Evolutionary conservation across 2,329 filamentous ascomycete species (phyloP), one percentile per base, ranked within the genome.

Genomic region (Sporothrix curviconia): DNA sequence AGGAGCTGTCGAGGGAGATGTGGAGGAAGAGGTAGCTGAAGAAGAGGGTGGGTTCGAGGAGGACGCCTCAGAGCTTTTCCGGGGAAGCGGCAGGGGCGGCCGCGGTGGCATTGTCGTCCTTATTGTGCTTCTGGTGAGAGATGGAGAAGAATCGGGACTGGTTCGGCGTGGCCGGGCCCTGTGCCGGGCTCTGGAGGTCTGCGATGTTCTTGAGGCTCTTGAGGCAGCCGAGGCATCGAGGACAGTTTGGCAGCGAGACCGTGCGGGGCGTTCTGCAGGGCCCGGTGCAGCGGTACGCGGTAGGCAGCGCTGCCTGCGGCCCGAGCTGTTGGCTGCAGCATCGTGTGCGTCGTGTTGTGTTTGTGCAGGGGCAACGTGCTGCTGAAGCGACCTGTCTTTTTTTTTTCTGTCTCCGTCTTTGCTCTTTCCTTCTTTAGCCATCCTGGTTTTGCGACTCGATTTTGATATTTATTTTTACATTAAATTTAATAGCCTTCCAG

Each of bases 241-340:
- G 9, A 32, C 42, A 3, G 15, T 24, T 37, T 32, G 52, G n/a
- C 19, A 22, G 1, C 5, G 3, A 4, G 56, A 4, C 43, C 28
- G 43, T 8, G 37, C 36, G 28, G 43, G 1, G 22, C 36, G 12
- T 12, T 50, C 28, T 32, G 37, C 51, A 50, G 42, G 7, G 28
- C 36, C 14, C 56, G 47, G 42, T 42, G 56, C 49, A 58, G 12
- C 43, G 47, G 51, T 22, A 44, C 52, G 34, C 55, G 28, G n/a
- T 32, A 50, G 15, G 37, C 55, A 3, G 54, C 36, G 7, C 55
- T 22, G 52, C 59, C 39, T 0, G 59, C 58, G n/a, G 53, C 49
- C 49, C 59, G 58, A 22, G 57, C 39, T 50, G 57, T 60, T 5
- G 55, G 42, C 8, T 54, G 52, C 25, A 62, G 44, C 61, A 61